Evolutionary conservation across 805 yeast species (phyloP).

Genomic region (Schizosaccharomyces lindneri): DNA sequence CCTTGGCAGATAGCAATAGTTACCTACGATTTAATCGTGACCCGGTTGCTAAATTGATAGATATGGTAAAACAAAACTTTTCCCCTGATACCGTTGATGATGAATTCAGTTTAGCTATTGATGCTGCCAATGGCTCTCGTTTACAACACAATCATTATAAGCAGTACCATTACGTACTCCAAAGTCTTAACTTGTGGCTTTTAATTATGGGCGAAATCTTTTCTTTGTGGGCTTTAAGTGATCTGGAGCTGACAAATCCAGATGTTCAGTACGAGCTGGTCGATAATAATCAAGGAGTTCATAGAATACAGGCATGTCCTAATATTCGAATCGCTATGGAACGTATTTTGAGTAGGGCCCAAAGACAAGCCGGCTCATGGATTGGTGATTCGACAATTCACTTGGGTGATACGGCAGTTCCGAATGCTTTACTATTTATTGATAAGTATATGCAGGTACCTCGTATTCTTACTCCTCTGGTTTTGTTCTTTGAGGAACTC

Average conservation of each 20-base stretch:
- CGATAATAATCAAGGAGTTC: slow-evolving; percentile 63
- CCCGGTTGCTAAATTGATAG: slow-evolving; percentile 40
- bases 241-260: slow-evolving; percentile 38
- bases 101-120: slow-evolving; percentile 19
- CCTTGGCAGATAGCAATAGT: slow-evolving; percentile 57
- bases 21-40: slow-evolving; percentile 42
- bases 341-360: slow-evolving; percentile 38
- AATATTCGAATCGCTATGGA: slow-evolving; percentile 46
- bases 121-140: slow-evolving; percentile 48
- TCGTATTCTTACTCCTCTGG: slow-evolving; percentile 47
- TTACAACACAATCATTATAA: slow-evolving; percentile 48
- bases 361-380: slow-evolving; percentile 36
- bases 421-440: slow-evolving; percentile 53
- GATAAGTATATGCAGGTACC: slow-evolving; percentile 68
- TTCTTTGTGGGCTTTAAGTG: slow-evolving; percentile 53
- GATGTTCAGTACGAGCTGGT: slow-evolving; percentile 27
- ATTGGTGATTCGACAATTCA: slow-evolving; percentile 63
- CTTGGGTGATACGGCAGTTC: slow-evolving; percentile 63
- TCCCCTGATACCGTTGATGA: slow-evolving; percentile 17
- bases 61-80: slow-evolving; percentile 25
- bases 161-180: slow-evolving; percentile 45
- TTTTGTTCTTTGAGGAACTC: slow-evolving; percentile 29
- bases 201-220: slow-evolving; percentile 58
- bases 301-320: slow-evolving; percentile 55
- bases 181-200: slow-evolving; percentile 57